Evolutionary conservation across 352 stramenopile species (phyloP), one percentile per base, ranked within the genome.

Genomic region (Globisporangium alternatum): DNA sequence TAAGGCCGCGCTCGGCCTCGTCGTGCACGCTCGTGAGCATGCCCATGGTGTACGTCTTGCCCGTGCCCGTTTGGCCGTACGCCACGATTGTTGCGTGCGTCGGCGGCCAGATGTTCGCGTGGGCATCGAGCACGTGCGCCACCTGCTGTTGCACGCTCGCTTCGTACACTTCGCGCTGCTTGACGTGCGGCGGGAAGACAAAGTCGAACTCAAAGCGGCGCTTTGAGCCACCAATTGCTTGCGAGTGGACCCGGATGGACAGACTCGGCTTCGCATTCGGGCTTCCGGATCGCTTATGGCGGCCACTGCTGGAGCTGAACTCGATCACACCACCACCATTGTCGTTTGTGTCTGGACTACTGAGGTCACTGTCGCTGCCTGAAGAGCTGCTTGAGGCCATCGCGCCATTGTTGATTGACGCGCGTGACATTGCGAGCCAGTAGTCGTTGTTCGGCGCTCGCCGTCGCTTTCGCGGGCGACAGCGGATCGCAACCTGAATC

Each of bases 31-130:
- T 61, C 60, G 73, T 71, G 30, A 90, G 65, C 71, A 92, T 88
- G 2, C 83, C 81, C 81, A 92, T 90, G 7, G 81, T 92, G 67
- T 89, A 90, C 30, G 81, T 88, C 65, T 92, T 92, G 30, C 81
- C 81, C 1, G 83, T 92, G 2, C 83, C 83, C 10, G 83, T 92
- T 62, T 92, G 83, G 3, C 83, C 83, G 43, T 92, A 92, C 25
- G 81, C 80, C 19, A 92, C 64, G 52, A 89, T 65, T 3, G 83
- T 89, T 0, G 70, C 72, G 47, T 90, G 74, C 2, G 72, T 70
- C 5, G 64, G 67, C 37, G 57, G 21, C 1, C 21, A 35, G 10
- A 57, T 45, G 39, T 59, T 21, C 3, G 68, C 56, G 15, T 84
- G 65, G 3, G 59, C 56, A 9, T 70, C 51, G 5, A 90, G 70